These are phyloP conservation scores for Plasmodium chabaudi DNA, from an alignment of 169 alveolate genomes.

Conservation along the genomic window DNA sequence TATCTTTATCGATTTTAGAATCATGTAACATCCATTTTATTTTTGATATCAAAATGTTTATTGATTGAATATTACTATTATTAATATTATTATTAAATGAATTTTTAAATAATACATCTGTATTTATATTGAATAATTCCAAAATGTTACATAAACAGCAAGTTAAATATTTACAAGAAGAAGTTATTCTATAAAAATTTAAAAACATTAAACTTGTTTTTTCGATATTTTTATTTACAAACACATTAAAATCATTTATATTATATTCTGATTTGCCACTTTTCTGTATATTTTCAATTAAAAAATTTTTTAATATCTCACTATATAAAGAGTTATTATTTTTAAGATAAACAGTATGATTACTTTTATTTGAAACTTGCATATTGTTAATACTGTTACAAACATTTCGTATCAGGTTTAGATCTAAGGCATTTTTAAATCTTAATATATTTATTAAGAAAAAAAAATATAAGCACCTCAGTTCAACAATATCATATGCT, in stretches of 20 bases:
- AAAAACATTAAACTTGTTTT: conserved; percentile 50
- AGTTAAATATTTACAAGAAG: conserved; percentile 53
- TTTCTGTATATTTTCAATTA: conserved; percentile 35
- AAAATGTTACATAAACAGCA: conserved; percentile 52
- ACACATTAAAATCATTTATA: conserved; percentile 28
- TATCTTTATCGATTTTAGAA: conserved; percentile 71
- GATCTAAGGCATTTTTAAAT: conserved; percentile 59
- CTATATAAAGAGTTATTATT: conserved; percentile 7
- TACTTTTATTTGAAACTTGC: not conserved
- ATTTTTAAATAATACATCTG: conserved; percentile 51
- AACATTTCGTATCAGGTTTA: conserved; percentile 39
- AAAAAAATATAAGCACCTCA: conserved; percentile 64
- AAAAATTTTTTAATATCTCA: conserved; percentile 37
- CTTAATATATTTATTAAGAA: conserved; percentile 62
- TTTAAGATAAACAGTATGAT: no score
- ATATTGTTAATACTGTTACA: conserved; percentile 38
- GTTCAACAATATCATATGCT: conserved; percentile 19
- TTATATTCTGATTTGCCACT: conserved; percentile 62
- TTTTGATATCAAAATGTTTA: conserved; percentile 31
- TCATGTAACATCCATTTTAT: conserved; percentile 75
- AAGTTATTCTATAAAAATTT: conserved; percentile 32
- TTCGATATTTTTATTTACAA: conserved; percentile 32
- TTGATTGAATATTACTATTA: conserved; percentile 67
- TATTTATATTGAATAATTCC: conserved; percentile 58
- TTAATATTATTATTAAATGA: conserved; percentile 62